A percentile compares a stretch with the other conserved stretches of the same genome.
Conservation (phyloP, 1,284 basidiomycete species). For the Mycena sp. region DNA sequence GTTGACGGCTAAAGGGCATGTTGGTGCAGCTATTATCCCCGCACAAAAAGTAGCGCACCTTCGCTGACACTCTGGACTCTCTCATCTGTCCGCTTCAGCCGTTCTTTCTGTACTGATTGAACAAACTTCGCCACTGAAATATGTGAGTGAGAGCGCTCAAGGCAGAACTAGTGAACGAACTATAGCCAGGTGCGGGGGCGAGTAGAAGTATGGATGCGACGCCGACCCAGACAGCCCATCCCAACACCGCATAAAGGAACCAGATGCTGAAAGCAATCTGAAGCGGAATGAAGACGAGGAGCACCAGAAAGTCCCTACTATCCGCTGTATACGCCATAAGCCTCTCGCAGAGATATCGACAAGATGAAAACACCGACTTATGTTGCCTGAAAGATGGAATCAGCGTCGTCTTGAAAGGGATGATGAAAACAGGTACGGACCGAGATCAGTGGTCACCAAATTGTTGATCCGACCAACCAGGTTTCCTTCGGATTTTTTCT, state of each 20-base stretch:
- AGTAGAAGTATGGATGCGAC: slow-evolving; percentile 19
- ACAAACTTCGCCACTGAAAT: slow-evolving; percentile 32
- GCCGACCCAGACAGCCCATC: slow-evolving; percentile 41
- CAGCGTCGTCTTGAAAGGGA: too few relatives aligned
- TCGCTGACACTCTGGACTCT: slow-evolving; percentile 33
- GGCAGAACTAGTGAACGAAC: slow-evolving; percentile 2
- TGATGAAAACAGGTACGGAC: slow-evolving; percentile 45
- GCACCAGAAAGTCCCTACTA: slow-evolving; percentile 52
- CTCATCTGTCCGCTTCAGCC: slow-evolving; percentile 36
- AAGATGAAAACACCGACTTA: slow-evolving; percentile 5
- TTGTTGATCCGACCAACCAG: slow-evolving; percentile 71
- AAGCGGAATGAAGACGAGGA: slow-evolving; percentile 54
- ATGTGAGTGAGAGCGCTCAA: background rate
- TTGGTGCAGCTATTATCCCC: background rate
- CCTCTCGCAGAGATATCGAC: background rate
- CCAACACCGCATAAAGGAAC: slow-evolving; percentile 57
- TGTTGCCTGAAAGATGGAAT: background rate
- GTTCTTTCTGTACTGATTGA: slow-evolving; percentile 29
- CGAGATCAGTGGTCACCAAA: slow-evolving; percentile 58
- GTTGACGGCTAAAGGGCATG: slow-evolving; percentile 10
- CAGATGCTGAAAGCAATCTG: slow-evolving; percentile 52
- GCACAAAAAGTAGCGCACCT: slow-evolving; percentile 10
- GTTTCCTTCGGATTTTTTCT: slow-evolving; percentile 39
- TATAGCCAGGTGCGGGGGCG: slow-evolving; percentile 24
- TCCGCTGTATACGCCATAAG: slow-evolving; percentile 9